Evolutionary conservation across 805 yeast genomes (phyloP).

Genomic region (Saccharomyces kudriavzevii): DNA sequence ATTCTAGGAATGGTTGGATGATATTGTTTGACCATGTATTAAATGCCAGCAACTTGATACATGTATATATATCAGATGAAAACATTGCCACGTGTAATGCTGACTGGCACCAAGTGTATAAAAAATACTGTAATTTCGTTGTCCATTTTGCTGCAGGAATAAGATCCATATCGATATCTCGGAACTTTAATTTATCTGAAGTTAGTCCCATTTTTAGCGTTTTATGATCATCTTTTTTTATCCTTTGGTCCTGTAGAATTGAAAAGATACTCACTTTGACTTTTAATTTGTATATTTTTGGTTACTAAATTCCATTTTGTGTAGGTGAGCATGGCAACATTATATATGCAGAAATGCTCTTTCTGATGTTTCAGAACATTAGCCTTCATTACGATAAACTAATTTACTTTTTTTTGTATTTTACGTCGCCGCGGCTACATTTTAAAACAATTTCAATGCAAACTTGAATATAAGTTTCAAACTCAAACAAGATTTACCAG

Average conservation of each 20-base stretch:
- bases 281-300: background rate
- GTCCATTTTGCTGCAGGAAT: background rate
- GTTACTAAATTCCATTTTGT: too few relatives aligned
- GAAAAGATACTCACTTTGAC: background rate
- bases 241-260: background rate
- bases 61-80: constrained; percentile 70
- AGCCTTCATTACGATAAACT: background rate
- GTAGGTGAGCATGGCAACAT: background rate
- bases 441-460: background rate
- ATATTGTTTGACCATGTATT: constrained; percentile 55
- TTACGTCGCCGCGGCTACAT: background rate
- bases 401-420: background rate
- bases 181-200: background rate
- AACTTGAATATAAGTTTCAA: background rate
- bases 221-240: background rate
- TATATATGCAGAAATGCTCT: background rate
- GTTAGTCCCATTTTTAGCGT: background rate
- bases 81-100: constrained; percentile 46
- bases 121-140: constrained; percentile 4
- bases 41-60: constrained; percentile 62
- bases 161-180: background rate
- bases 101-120: constrained; percentile 26
- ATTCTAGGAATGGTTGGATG: constrained; percentile 39
- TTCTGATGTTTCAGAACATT: background rate
- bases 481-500: background rate